Evolutionary conservation across 305 asterid genomes (phyloP).

Genomic region (Solanum hybrid): DNA sequence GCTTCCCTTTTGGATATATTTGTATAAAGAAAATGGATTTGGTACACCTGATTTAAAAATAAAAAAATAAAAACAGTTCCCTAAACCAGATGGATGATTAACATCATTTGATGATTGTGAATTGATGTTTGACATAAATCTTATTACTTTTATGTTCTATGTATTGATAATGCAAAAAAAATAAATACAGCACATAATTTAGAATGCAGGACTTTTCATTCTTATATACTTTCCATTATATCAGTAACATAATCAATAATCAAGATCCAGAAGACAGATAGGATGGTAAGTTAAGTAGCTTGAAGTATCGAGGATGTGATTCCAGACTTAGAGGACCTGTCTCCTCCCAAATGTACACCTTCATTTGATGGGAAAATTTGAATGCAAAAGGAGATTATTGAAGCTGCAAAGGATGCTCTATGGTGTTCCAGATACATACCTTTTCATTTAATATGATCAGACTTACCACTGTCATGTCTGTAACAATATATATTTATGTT

Average conservation of each 20-base stretch:
- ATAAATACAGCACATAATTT: background rate
- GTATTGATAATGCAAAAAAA: background rate
- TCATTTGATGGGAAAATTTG: background rate
- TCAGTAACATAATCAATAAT: background rate
- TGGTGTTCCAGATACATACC: background rate
- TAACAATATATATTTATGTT: background rate
- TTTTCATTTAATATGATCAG: background rate
- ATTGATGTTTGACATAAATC: background rate
- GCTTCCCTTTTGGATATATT: background rate
- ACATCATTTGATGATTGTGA: background rate
- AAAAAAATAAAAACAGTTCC: background rate
- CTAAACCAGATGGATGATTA: background rate
- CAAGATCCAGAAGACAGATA: background rate
- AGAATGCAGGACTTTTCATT: background rate
- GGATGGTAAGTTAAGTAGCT: background rate
- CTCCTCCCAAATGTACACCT: background rate
- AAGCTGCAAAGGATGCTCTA: background rate
- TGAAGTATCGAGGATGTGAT: background rate
- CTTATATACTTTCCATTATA: background rate
- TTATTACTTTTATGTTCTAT: background rate
- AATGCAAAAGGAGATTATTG: background rate
- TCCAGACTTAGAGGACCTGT: background rate
- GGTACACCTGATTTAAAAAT: background rate
- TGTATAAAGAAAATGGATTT: background rate
- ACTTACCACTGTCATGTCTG: background rate